Evolutionary conservation across 805 yeast species (phyloP).

Genomic region (Candida schatavii): DNA sequence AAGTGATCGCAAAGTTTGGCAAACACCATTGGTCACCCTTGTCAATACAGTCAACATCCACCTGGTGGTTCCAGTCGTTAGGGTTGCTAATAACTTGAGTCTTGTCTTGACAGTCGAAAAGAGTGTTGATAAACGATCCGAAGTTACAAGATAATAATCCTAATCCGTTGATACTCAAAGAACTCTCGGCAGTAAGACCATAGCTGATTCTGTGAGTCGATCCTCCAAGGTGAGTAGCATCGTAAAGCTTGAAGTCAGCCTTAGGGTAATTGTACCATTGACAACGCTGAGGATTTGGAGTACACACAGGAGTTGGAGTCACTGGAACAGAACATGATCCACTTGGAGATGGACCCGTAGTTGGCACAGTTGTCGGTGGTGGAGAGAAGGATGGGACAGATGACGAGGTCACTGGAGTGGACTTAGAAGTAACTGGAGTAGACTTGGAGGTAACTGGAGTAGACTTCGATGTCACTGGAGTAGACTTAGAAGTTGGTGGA

Average conservation of each 20-base stretch:
- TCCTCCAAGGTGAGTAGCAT: neutral
- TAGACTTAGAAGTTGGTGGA: conserved; percentile 1
- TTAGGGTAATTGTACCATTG: neutral
- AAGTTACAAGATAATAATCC: neutral
- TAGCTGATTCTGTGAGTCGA: neutral
- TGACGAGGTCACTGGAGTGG: neutral
- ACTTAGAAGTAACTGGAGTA: neutral
- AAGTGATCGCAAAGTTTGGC: neutral
- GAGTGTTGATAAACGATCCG: neutral
- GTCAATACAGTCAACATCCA: conserved; percentile 1
- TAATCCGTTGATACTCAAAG: neutral
- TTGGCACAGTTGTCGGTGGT: neutral
- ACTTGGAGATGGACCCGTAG: conserved; percentile 1
- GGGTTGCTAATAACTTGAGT: neutral
- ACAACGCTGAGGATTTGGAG: conserved; percentile 1
- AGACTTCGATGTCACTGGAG: neutral
- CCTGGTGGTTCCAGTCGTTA: neutral
- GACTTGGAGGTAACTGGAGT: neutral
- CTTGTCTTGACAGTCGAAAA: neutral
- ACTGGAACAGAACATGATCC: conserved; percentile 1
- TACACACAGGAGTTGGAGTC: conserved; percentile 1
- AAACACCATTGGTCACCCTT: conserved; percentile 3
- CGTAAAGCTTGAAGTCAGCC: neutral
- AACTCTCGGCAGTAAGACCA: neutral
- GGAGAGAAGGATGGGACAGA: neutral